phyloP scores from a whole-genome alignment of 2,329 filamentous ascomycete species.

The Diplodia scrobiculata region DNA sequence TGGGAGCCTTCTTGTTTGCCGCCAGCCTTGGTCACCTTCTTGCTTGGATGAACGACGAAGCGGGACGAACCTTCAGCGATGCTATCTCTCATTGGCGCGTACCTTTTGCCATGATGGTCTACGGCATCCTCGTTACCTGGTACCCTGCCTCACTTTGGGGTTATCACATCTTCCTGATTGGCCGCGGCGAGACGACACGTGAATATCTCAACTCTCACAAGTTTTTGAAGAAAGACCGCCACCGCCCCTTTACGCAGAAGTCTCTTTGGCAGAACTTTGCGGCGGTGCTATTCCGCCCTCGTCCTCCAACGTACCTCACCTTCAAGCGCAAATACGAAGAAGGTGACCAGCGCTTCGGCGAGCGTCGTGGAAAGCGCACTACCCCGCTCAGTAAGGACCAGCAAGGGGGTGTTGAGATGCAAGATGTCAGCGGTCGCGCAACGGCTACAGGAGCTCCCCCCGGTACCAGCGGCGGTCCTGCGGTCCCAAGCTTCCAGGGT shows the following conservation, averaged over 20 bases:
- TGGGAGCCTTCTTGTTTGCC: conserved; percentile 74
- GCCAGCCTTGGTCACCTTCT: conserved; percentile 80
- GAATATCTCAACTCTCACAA: conserved; percentile 97
- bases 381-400: conserved; percentile 55
- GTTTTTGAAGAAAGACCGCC: conserved; percentile 87
- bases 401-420: conserved; percentile 70
- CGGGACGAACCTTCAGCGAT: conserved; percentile 64
- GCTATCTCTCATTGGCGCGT: conserved; percentile 73
- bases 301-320: conserved; percentile 82
- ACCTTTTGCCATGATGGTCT: conserved; percentile 85
- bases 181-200: conserved; percentile 87
- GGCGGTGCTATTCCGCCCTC: conserved; percentile 77
- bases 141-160: conserved; percentile 83
- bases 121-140: conserved; percentile 70
- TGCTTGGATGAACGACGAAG: conserved; percentile 65
- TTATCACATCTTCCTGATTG: conserved; percentile 91
- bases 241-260: conserved; percentile 84
- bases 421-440: conserved; percentile 44
- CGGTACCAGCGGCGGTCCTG: not conserved
- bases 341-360: conserved; percentile 82
- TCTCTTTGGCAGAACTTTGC: conserved; percentile 76
- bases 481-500: conserved; percentile 17
- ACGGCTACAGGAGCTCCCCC: conserved; percentile 3
- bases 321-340: conserved; percentile 77
- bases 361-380: conserved; percentile 56